Conservation (phyloP, 2,329 filamentous ascomycete species). For the Cladosporium velox region DNA sequence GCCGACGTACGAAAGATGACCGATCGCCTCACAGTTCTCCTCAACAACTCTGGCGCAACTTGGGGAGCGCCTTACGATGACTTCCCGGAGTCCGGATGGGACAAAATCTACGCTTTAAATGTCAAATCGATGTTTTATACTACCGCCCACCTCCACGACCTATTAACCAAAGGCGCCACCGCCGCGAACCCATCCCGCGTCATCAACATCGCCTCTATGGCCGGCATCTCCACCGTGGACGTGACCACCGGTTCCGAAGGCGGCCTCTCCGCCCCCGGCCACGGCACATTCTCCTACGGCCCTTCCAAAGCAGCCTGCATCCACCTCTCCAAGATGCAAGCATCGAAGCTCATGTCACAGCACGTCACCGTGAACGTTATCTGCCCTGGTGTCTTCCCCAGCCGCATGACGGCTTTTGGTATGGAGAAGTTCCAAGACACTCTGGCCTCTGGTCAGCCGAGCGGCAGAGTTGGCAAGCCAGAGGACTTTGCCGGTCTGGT, state of each 20-base stretch:
- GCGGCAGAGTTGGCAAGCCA: slow-evolving; percentile 50
- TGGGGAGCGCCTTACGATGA: slow-evolving; percentile 58
- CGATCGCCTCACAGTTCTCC: slow-evolving; percentile 47
- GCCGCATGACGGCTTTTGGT: slow-evolving; percentile 55
- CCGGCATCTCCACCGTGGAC: slow-evolving; percentile 47
- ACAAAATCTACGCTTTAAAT: slow-evolving; percentile 48
- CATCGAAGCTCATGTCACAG: slow-evolving; percentile 52
- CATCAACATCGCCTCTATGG: slow-evolving; percentile 51
- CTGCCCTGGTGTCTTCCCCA: slow-evolving; percentile 58
- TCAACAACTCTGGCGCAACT: slow-evolving; percentile 50
- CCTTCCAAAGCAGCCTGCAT: slow-evolving; percentile 55
- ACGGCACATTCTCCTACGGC: slow-evolving; percentile 47
- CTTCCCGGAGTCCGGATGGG: slow-evolving; percentile 60
- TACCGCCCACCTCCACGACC: slow-evolving; percentile 48
- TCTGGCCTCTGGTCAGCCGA: slow-evolving; percentile 50
- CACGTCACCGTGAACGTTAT: slow-evolving; percentile 60
- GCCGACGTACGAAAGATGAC: slow-evolving; percentile 48
- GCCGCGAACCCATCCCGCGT: slow-evolving; percentile 46
- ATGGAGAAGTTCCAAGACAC: slow-evolving; percentile 52
- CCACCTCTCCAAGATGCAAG: slow-evolving; percentile 58
- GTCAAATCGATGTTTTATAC: slow-evolving; percentile 46
- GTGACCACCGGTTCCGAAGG: slow-evolving; percentile 50
- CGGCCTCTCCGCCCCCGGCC: slow-evolving; percentile 53
- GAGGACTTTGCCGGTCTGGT: slow-evolving; percentile 51
- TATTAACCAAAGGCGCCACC: slow-evolving; percentile 46